Conservation (phyloP, 768 basidiomycete genomes). For the Trametes cingulata region DNA sequence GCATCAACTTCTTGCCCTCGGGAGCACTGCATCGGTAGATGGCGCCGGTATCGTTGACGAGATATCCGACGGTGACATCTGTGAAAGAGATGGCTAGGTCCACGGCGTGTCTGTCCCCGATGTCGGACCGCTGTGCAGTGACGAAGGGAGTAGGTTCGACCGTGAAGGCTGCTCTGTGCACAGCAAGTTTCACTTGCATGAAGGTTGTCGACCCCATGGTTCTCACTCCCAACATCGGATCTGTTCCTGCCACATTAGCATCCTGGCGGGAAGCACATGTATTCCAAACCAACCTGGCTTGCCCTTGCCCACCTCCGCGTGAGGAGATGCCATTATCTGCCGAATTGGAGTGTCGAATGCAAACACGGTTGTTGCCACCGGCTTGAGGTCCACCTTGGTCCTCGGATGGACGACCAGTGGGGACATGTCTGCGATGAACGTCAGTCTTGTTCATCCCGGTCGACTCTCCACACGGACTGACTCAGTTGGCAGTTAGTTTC, state of each 20-base stretch:
- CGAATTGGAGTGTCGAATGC: conserved; percentile 68
- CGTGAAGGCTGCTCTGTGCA: neutral
- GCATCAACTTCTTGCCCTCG: conserved; percentile 44
- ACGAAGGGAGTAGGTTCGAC: conserved; percentile 10
- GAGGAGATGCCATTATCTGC: conserved; percentile 45
- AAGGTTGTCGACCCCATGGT: conserved; percentile 19
- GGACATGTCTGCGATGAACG: conserved; percentile 48
- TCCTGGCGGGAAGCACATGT: too few species aligned
- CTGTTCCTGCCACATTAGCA: neutral
- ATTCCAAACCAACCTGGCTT: conserved; percentile 1
- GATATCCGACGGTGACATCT: conserved; percentile 27
- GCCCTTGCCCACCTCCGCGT: conserved; percentile 17
- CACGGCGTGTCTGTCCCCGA: conserved; percentile 18
- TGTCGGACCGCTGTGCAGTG: conserved; percentile 15
- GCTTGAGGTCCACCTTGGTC: conserved; percentile 36
- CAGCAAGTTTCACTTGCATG: conserved; percentile 4
- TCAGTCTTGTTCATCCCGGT: neutral
- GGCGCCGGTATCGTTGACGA: conserved; percentile 53
- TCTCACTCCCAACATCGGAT: conserved; percentile 21
- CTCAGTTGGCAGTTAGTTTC: conserved; percentile 60
- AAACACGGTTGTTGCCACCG: conserved; percentile 42
- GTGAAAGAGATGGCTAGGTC: conserved; percentile 20
- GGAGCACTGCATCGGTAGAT: conserved; percentile 48
- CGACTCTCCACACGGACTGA: conserved; percentile 35
- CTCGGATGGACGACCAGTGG: conserved; percentile 34